Evolutionary conservation across 2,329 filamentous ascomycete species (phyloP).

Genomic region (Aureobasidium mangrovei): DNA sequence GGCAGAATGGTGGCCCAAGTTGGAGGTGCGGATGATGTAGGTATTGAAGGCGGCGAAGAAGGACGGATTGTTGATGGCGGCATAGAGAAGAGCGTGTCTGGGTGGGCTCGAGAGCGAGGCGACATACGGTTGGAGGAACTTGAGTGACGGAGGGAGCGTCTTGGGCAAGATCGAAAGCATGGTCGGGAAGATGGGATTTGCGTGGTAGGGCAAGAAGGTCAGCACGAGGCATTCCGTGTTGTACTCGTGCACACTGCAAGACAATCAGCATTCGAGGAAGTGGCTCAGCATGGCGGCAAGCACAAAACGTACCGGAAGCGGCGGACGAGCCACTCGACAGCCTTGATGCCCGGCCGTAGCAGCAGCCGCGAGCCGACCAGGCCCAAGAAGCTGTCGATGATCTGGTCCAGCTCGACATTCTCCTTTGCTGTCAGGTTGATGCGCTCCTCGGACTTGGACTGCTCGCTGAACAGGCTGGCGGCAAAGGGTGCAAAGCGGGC

Average conservation of each 20-base stretch:
- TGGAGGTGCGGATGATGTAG: slow-evolving; percentile 68
- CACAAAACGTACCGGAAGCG: slow-evolving; percentile 64
- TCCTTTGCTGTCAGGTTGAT: slow-evolving; percentile 72
- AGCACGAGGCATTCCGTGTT: slow-evolving; percentile 71
- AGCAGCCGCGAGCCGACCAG: slow-evolving; percentile 68
- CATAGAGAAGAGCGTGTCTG: slow-evolving; percentile 72
- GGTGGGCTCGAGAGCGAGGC: slow-evolving; percentile 67
- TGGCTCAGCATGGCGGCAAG: slow-evolving; percentile 15
- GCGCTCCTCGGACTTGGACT: slow-evolving; percentile 83
- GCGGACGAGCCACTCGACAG: slow-evolving; percentile 88
- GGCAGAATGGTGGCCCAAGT: slow-evolving; percentile 63
- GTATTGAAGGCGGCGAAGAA: slow-evolving; percentile 71
- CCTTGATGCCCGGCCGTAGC: slow-evolving; percentile 79
- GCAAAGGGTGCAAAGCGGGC: slow-evolving; percentile 65
- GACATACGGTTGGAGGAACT: slow-evolving; percentile 80
- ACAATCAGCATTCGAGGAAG: neutral
- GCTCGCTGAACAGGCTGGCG: slow-evolving; percentile 79
- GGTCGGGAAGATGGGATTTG: slow-evolving; percentile 73
- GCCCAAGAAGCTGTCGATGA: slow-evolving; percentile 73
- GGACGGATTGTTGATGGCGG: slow-evolving; percentile 65
- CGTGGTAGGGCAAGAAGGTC: slow-evolving; percentile 89
- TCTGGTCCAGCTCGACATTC: slow-evolving; percentile 70
- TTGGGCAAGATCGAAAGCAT: slow-evolving; percentile 77
- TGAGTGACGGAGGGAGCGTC: slow-evolving; percentile 65
- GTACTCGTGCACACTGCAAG: slow-evolving; percentile 72